Evolutionary conservation across 2,329 filamentous ascomycete species (phyloP).

Genomic region (Colletotrichum lupini): DNA sequence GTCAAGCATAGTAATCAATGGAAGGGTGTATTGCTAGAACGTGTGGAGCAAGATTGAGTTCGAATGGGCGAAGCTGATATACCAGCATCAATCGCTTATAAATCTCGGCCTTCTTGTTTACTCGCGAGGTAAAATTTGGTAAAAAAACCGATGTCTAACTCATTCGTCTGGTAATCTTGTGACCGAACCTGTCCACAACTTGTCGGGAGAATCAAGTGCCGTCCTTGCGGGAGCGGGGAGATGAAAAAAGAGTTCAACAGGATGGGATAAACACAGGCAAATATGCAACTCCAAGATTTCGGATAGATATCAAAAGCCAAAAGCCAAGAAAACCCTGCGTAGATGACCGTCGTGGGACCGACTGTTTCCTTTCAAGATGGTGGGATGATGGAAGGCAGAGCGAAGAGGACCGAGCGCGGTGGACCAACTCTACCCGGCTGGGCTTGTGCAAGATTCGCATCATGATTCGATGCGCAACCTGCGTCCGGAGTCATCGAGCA

Average conservation of each 20-base stretch:
- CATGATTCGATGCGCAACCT: slow-evolving; percentile 5
- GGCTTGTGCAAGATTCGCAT: neutral
- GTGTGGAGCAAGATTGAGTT: neutral
- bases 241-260: neutral
- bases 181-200: neutral
- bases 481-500: neutral
- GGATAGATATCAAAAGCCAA: neutral
- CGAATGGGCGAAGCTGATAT: neutral
- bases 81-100: neutral
- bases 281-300: neutral
- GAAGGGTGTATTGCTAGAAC: neutral
- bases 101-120: neutral
- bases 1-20: neutral
- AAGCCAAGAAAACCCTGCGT: neutral
- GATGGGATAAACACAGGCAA: neutral
- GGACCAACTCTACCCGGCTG: neutral
- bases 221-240: neutral
- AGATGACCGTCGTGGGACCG: neutral
- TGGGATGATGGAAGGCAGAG: neutral
- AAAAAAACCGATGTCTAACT: neutral
- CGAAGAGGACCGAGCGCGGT: neutral
- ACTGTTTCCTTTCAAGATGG: neutral
- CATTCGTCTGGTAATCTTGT: neutral
- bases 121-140: neutral
- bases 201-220: neutral